These are phyloP conservation scores for Chlamydomonas sp. DNA, from an alignment of 139 green algal genomes.

Conservation along the genomic window DNA sequence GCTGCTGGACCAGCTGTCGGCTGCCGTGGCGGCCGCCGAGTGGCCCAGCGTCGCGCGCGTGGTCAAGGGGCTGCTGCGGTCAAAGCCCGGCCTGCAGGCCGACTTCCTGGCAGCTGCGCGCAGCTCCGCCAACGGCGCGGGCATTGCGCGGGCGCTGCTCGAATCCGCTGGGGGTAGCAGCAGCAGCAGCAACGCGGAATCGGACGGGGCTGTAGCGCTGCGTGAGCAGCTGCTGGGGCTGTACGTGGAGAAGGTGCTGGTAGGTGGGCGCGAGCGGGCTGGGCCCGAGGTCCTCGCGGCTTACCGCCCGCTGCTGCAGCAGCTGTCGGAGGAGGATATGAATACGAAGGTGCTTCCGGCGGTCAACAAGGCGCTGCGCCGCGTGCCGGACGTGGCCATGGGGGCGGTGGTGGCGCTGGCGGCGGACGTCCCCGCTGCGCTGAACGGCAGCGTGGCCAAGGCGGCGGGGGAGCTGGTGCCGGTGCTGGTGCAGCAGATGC, in stretches of 20 bases:
- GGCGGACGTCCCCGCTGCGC: slow-evolving; percentile 39
- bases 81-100: slow-evolving; percentile 33
- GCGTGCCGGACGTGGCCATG: slow-evolving; percentile 79
- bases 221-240: slow-evolving; percentile 18
- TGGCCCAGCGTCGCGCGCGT: slow-evolving; percentile 6
- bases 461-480: slow-evolving; percentile 61
- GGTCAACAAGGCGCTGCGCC: slow-evolving; percentile 64
- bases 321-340: slow-evolving; percentile 59
- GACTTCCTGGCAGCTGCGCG: slow-evolving; percentile 51
- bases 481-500: slow-evolving; percentile 63
- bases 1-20: slow-evolving; percentile 27
- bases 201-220: not conserved
- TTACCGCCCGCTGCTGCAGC: slow-evolving; percentile 62
- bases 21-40: not conserved
- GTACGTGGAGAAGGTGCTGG: slow-evolving; percentile 33
- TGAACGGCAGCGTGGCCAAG: slow-evolving; percentile 51
- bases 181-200: not conserved
- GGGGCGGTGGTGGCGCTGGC: slow-evolving; percentile 36
- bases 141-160: slow-evolving; percentile 46
- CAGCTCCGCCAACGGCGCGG: slow-evolving; percentile 35
- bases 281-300: not conserved
- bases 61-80: slow-evolving; percentile 32
- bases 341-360: slow-evolving; percentile 67
- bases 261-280: not conserved
- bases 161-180: not conserved